Percentiles rank a stretch among this genome's conserved stretches.
These are phyloP conservation scores for Cercospora zeina DNA, from an alignment of 2,329 filamentous ascomycete species.

Conservation along the genomic window DNA sequence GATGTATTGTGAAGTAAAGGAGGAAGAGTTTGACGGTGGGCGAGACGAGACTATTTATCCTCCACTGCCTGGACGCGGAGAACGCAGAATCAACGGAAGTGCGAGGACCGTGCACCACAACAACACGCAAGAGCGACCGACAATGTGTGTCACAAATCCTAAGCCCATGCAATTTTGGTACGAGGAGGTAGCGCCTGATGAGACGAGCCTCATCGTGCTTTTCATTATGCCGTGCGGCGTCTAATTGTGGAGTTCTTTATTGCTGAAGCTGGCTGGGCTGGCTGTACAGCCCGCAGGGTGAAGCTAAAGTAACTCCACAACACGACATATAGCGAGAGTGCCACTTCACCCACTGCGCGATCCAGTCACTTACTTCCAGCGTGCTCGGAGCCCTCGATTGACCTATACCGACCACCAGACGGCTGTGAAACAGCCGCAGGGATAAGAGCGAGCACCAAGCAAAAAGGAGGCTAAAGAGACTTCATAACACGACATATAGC, in stretches of 20 bases:
- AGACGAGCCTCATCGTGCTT: not conserved
- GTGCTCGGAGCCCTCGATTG: no score
- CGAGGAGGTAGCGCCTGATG: not conserved
- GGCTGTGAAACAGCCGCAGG: no score
- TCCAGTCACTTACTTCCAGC: not conserved
- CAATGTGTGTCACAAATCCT: not conserved
- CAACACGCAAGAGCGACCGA: not conserved
- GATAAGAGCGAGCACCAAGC: no score
- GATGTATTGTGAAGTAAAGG: not conserved
- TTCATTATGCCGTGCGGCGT: not conserved
- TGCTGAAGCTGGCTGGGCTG: not conserved
- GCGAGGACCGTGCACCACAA: constrained; percentile 4
- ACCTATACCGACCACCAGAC: no score
- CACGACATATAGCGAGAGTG: not conserved
- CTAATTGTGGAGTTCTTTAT: not conserved
- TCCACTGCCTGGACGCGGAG: not conserved
- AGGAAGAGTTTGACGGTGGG: constrained; percentile 2
- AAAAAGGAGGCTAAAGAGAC: constrained; percentile 2
- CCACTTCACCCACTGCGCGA: not conserved
- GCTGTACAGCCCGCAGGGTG: not conserved
- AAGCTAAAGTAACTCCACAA: not conserved
- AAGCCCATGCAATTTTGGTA: not conserved
- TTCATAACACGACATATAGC: not conserved
- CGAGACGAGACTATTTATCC: not conserved
- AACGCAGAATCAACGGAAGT: not conserved